Evolutionary conservation across 2,329 filamentous ascomycete species (phyloP).

Genomic region (Penicillium sp.): DNA sequence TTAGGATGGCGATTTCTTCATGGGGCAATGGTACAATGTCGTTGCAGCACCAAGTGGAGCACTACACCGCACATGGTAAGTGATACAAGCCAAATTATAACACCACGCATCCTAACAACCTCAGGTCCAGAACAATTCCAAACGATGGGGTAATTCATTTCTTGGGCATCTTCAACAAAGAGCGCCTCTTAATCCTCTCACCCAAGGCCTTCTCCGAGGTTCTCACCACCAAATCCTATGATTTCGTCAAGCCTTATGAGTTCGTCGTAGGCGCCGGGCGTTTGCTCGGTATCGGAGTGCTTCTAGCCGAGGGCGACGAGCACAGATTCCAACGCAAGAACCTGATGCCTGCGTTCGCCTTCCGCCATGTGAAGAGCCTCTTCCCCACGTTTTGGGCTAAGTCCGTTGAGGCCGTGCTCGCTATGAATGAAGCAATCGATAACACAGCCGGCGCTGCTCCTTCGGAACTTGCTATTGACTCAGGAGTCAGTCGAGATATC

Average conservation of each 20-base stretch:
- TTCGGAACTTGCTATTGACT: no score
- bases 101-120: neutral
- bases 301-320: slow-evolving; percentile 80
- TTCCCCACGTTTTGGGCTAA: slow-evolving; percentile 80
- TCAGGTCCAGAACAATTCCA: neutral
- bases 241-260: slow-evolving; percentile 15
- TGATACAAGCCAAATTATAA: no score
- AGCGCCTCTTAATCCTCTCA: neutral
- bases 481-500: no score
- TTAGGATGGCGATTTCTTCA: neutral
- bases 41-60: no score
- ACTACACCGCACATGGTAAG: no score
- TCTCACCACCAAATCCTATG: slow-evolving; percentile 47
- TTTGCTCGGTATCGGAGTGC: slow-evolving; percentile 20
- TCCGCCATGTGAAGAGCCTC: slow-evolving; percentile 75
- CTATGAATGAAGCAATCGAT: neutral
- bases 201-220: slow-evolving; percentile 41
- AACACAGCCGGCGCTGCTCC: no score
- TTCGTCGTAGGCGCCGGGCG: slow-evolving; percentile 29
- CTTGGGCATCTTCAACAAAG: neutral
- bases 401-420: slow-evolving; percentile 57
- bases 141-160: neutral
- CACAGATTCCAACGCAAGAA: slow-evolving; percentile 63
- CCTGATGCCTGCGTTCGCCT: slow-evolving; percentile 75
- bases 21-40: no score